Percentiles rank a stretch among this genome's conserved stretches.
phyloP scores from a whole-genome alignment of 495 filamentous ascomycete genomes.

The Lasiosphaeria hispida region DNA sequence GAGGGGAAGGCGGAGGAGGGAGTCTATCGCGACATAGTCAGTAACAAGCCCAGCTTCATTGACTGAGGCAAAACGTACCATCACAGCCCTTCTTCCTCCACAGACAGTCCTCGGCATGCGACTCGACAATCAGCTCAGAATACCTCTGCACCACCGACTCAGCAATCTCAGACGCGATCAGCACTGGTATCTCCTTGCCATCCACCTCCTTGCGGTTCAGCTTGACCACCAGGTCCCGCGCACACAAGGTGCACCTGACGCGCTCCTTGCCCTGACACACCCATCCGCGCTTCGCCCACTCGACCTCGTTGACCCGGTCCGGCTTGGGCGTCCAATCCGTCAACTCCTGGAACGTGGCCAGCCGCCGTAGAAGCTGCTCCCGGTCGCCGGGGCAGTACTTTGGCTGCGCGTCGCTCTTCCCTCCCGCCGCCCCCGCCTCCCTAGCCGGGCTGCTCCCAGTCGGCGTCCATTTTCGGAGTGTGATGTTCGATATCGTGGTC shows the following conservation, averaged over 20 bases:
- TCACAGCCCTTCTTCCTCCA: constrained; percentile 86
- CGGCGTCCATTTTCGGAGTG: constrained; percentile 42
- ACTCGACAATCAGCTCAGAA: constrained; percentile 63
- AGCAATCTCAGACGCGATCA: constrained; percentile 52
- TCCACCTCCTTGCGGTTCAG: constrained; percentile 68
- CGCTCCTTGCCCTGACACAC: constrained; percentile 76
- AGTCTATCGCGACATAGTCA: constrained; percentile 38
- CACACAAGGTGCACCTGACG: constrained; percentile 80
- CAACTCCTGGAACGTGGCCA: constrained; percentile 85
- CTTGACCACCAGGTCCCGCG: constrained; percentile 75
- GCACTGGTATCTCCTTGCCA: constrained; percentile 56
- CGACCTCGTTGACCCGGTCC: constrained; percentile 76
- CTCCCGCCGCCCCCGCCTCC: not conserved
- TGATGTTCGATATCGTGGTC: constrained; percentile 41
- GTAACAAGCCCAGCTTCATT: constrained; percentile 25
- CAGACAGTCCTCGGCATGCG: constrained; percentile 78
- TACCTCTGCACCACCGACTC: constrained; percentile 77
- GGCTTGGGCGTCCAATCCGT: constrained; percentile 87
- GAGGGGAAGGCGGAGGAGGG: constrained; percentile 50
- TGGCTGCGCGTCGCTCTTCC: constrained; percentile 6
- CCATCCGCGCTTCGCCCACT: constrained; percentile 96
- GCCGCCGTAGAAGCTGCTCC: constrained; percentile 71
- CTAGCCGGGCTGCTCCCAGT: constrained; percentile 5
- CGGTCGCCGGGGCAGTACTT: constrained; percentile 81
- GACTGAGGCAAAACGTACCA: constrained; percentile 50